Evolutionary conservation across 306 rosid genomes (phyloP).

Genomic region (Gastrolobium bilobum): DNA sequence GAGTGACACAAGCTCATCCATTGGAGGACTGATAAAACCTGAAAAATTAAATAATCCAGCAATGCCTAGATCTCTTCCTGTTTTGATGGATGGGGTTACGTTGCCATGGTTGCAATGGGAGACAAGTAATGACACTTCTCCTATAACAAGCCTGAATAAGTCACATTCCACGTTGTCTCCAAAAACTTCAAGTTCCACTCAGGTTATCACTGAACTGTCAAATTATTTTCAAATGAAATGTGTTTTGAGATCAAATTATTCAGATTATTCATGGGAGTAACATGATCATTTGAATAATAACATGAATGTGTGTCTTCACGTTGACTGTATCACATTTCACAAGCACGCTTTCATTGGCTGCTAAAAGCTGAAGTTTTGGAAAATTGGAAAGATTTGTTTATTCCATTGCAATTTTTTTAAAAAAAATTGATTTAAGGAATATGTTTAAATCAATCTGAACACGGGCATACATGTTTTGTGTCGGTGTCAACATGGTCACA

Average conservation of each 20-base stretch:
- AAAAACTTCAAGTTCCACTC: slow-evolving; percentile 53
- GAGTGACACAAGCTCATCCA: slow-evolving; percentile 91
- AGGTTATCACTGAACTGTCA: slow-evolving; percentile 52
- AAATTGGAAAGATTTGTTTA: slow-evolving; percentile 19
- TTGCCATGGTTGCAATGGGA: slow-evolving; percentile 99
- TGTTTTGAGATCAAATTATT: slow-evolving; percentile 34
- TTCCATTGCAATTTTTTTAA: background rate
- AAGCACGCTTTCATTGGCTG: slow-evolving; percentile 26
- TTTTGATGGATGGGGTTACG: slow-evolving; percentile 77
- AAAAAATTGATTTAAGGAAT: background rate
- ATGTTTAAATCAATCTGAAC: slow-evolving; percentile 4
- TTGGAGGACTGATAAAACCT: slow-evolving; percentile 75
- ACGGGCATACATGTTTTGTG: slow-evolving; percentile 6
- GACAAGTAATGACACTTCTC: slow-evolving; percentile 71
- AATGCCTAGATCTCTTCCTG: slow-evolving; percentile 64
- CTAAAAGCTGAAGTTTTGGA: background rate
- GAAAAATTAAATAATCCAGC: slow-evolving; percentile 61
- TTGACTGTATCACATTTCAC: slow-evolving; percentile 2
- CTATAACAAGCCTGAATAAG: slow-evolving; percentile 58
- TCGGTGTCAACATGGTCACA: no score
- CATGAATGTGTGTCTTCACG: background rate
- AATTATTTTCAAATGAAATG: slow-evolving; percentile 20
- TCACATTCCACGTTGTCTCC: slow-evolving; percentile 58
- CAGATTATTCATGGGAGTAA: slow-evolving; percentile 16
- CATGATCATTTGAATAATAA: slow-evolving; percentile 32